Base-by-base conservation (phyloP, 2,329 filamentous ascomycete species). In the Sarocladium oryzae region DNA sequence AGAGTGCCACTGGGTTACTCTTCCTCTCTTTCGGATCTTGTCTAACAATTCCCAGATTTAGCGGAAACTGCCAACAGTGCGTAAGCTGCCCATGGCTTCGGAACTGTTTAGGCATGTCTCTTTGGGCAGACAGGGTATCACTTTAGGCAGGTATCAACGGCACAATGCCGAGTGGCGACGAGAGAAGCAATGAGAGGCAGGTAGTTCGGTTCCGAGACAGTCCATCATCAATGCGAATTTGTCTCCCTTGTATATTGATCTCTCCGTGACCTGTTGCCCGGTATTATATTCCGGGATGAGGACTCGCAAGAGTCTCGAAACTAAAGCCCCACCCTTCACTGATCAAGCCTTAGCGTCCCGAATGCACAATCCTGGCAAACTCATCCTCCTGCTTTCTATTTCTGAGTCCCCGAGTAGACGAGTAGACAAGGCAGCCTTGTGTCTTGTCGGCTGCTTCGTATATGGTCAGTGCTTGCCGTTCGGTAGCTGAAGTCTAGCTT, bases 121-220 rank as follows among this genome's bases (percentile, higher is more conserved):
- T 9, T 40, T 3, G 7, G 13, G 28, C 13, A 10, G 36, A 40
- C 36, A 40, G 36, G 16, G 36, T 21, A 20, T 40, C 16, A 16
- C 28, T 40, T 20, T 20, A 40, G 36, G 36, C 36, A 40, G 36
- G 36, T 40, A 40, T 40, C 13, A 40, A 40, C 36, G 36, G 36
- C 7, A 20, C 21, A n/a, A 13, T 8, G 8, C 33, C 6, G 33
- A 13, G n/a, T 7, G 7, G 10, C 20, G 36, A 13, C 18, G 10
- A 40, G 7, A 40, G 6, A 40, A 40, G 36, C 18, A 21, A 20
- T 13, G 36, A 40, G 36, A 7, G 7, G 18, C 18, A 40, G 10
- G 18, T 8, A 18, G 21, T 20, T 9, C 21, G 36, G 18, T 8
- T 20, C 7, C 36, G 16, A 21, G 36, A 21, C 16, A 13, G 18